Conservation (phyloP, 73 alveolate species). For the Paramecium tetraurelia region DNA sequence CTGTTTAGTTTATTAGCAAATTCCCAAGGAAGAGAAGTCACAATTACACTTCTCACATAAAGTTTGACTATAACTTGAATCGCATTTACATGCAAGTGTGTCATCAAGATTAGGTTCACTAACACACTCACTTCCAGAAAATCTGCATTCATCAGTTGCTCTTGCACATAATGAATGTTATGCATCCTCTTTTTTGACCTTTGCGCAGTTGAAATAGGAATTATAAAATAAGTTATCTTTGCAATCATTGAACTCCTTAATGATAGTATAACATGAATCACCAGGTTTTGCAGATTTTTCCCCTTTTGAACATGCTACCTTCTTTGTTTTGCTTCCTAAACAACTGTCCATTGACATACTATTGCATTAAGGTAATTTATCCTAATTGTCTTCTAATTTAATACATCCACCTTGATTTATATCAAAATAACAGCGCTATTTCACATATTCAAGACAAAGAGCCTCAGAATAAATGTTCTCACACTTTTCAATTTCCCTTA, state of each 20-base stretch:
- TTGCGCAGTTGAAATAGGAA: background rate
- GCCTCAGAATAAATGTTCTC: background rate
- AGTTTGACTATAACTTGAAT: background rate
- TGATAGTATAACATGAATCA: background rate
- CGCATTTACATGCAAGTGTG: background rate
- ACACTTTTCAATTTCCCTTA: background rate
- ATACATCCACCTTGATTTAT: background rate
- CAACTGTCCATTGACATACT: background rate
- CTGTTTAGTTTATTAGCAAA: background rate
- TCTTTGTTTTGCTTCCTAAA: background rate
- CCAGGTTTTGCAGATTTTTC: background rate
- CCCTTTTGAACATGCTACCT: background rate
- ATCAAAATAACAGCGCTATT: background rate
- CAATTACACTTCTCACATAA: background rate
- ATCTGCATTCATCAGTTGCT: slow-evolving; percentile 11
- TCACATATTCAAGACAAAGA: background rate
- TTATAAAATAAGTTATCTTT: background rate
- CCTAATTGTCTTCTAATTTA: background rate
- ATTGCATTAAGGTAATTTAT: background rate
- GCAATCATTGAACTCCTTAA: background rate
- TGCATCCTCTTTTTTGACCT: background rate
- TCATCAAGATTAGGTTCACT: background rate
- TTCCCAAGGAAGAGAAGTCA: background rate
- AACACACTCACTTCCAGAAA: background rate
- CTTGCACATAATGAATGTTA: background rate